Evolutionary conservation across 805 yeast genomes (phyloP), one percentile per base, ranked within the genome.

Genomic region (Sungouiella thailandica): DNA sequence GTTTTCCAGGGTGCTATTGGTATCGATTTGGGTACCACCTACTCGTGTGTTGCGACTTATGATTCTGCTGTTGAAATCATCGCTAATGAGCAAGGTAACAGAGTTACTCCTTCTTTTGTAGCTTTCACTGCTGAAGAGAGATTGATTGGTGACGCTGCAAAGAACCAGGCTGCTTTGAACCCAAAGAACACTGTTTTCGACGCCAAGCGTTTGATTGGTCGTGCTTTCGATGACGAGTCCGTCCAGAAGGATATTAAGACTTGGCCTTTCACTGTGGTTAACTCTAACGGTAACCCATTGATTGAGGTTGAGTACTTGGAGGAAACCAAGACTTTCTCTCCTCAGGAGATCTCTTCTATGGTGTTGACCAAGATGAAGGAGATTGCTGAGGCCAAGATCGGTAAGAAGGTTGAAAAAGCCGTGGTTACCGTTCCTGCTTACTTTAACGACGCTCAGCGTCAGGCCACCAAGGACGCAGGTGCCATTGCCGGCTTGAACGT

Each of bases 371-470:
- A 66, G 62, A 66, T 66, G 72, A 66, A 66, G 61, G 72, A 66
- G 73, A 82, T 84, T 51, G 96, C 96, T 49, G 96, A 88, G 76
- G 79, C 83, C 53, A 84, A 75, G 74, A 76, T 88, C 53, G 96
- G 96, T 61, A 68, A 75, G 57, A 72, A 70, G 57, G 95, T 88
- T 47, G 69, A 64, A 58, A 64, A 66, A 57, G 72, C 72, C 40
- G 72, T 66, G 44, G 59, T 66, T 40, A 66, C 72, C 43, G 72
- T 66, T 44, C 72, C 72, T 57, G 72, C 72, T 57, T 66, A 66
- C 57, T 66, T 66, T 56, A 66, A 66, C 55, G 72, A 66, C 46
- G 70, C 72, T 47, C 72, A 66, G 56, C 62, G 72, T 60, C 72
- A 66, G 60, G 71, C 72, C 41, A 66, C 72, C 61, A 66, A 66